Percentiles rank a stretch among this genome's conserved stretches.
Evolutionary conservation across 352 stramenopile genomes (phyloP).

Genomic region (Globisporangium viniferum): DNA sequence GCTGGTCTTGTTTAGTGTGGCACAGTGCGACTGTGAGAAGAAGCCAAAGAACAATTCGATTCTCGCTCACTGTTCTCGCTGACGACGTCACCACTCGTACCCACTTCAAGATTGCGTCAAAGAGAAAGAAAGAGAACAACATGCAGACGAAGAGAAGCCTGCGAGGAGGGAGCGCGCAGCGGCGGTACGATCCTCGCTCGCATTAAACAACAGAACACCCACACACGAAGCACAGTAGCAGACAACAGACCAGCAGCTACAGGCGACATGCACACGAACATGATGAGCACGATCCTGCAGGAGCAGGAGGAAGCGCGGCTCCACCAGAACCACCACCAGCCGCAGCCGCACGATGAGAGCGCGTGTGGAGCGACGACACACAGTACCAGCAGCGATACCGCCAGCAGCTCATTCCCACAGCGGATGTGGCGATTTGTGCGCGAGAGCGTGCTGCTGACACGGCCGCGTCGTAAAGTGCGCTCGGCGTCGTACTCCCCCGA

Average conservation of each 20-base stretch:
- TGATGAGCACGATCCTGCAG: constrained; percentile 5
- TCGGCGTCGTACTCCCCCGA: constrained; percentile 15
- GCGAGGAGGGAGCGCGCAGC: neutral
- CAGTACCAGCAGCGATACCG: neutral
- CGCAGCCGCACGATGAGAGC: neutral
- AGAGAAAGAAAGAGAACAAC: neutral
- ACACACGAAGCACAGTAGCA: neutral
- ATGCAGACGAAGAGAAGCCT: constrained; percentile 7
- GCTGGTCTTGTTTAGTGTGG: neutral
- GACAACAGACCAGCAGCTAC: neutral
- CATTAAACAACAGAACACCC: neutral
- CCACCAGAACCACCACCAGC: constrained; percentile 3
- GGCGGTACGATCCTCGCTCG: neutral
- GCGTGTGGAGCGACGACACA: neutral
- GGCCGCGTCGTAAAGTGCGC: constrained; percentile 10
- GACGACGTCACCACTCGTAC: neutral
- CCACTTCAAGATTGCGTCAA: constrained; percentile 13
- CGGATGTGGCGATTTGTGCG: constrained; percentile 16
- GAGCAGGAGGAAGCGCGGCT: constrained; percentile 9
- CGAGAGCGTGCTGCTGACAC: constrained; percentile 3
- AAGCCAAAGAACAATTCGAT: neutral
- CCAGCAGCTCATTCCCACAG: constrained; percentile 9
- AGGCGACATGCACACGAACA: neutral
- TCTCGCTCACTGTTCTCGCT: neutral
- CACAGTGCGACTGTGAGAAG: neutral